A percentile compares a stretch with the other conserved stretches of the same genome.
Evolutionary conservation across 306 rosid species (phyloP).

Genomic region (Herpetospermum pedunculosum): DNA sequence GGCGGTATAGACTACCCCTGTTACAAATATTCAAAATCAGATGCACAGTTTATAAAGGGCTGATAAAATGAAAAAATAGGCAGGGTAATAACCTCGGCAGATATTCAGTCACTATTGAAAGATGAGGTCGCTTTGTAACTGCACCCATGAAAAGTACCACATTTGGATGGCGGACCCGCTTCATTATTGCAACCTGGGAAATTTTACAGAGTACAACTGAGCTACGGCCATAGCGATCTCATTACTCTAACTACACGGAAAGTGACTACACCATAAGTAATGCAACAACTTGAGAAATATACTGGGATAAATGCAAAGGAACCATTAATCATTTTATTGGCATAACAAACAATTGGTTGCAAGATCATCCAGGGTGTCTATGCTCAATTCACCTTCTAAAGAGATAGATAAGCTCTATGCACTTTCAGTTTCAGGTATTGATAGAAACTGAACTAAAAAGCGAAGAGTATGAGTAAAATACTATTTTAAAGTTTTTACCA

Average conservation of each 20-base stretch:
- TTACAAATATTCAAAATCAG: slow-evolving; percentile 4
- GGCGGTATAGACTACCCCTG: slow-evolving; percentile 88
- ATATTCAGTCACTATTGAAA: slow-evolving; percentile 91
- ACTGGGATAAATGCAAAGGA: neutral
- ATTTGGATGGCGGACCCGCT: slow-evolving; percentile 93
- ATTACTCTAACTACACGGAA: neutral
- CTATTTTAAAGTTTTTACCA: neutral
- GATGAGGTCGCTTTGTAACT: slow-evolving; percentile 79
- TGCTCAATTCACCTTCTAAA: neutral
- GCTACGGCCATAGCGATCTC: neutral
- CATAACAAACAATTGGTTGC: neutral
- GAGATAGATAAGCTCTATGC: neutral
- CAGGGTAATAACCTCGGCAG: slow-evolving; percentile 50
- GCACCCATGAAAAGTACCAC: slow-evolving; percentile 99
- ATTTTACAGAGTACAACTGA: slow-evolving; percentile 16
- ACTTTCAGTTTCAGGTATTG: neutral
- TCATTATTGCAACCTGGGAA: slow-evolving; percentile 90
- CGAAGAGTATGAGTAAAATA: neutral
- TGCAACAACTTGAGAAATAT: neutral
- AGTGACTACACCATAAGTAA: neutral
- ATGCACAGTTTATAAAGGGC: neutral
- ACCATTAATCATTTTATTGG: neutral
- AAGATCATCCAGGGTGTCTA: neutral
- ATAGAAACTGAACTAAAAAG: neutral
- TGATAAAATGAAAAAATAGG: neutral